phyloP scores from a whole-genome alignment of 768 basidiomycete genomes.

The Brasilioporus rufonigricans region DNA sequence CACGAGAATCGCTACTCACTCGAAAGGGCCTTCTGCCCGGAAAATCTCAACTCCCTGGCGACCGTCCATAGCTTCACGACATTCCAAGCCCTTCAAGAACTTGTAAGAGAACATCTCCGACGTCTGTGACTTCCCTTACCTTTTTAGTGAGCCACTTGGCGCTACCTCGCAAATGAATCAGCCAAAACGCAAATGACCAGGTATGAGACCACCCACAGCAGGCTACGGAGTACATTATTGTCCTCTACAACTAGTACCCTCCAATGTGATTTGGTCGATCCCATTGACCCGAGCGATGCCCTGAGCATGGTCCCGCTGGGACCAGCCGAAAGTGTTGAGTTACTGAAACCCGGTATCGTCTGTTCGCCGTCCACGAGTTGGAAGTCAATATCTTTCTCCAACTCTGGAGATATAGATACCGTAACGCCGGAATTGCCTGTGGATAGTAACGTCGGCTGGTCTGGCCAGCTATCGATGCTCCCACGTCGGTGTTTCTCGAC shows the following conservation, averaged over 20 bases:
- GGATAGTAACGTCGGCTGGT: slow-evolving; percentile 12
- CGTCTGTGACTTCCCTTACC: slow-evolving; percentile 12
- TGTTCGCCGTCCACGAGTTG: slow-evolving; percentile 14
- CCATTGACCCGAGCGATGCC: slow-evolving; percentile 56
- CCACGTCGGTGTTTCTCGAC: slow-evolving; percentile 28
- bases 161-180: slow-evolving; percentile 29
- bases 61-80: slow-evolving; percentile 79
- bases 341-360: slow-evolving; percentile 16
- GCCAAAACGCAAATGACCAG: slow-evolving; percentile 4
- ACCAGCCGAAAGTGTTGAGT: slow-evolving; percentile 53
- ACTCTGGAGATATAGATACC: slow-evolving; percentile 22
- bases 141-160: slow-evolving; percentile 68
- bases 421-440: slow-evolving; percentile 7
- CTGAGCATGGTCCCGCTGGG: slow-evolving; percentile 67
- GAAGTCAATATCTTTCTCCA: slow-evolving; percentile 30
- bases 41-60: slow-evolving; percentile 80
- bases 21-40: slow-evolving; percentile 72
- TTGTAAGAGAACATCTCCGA: slow-evolving; percentile 1
- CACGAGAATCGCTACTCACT: slow-evolving; percentile 50
- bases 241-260: slow-evolving; percentile 88
- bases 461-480: slow-evolving; percentile 34
- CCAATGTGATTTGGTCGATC: slow-evolving; percentile 42
- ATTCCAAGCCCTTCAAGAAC: slow-evolving; percentile 61
- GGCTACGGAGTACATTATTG: slow-evolving; percentile 77
- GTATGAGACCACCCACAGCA: slow-evolving; percentile 57